Conservation (phyloP, 345 rosid species). For the Garcia nutans region DNA sequence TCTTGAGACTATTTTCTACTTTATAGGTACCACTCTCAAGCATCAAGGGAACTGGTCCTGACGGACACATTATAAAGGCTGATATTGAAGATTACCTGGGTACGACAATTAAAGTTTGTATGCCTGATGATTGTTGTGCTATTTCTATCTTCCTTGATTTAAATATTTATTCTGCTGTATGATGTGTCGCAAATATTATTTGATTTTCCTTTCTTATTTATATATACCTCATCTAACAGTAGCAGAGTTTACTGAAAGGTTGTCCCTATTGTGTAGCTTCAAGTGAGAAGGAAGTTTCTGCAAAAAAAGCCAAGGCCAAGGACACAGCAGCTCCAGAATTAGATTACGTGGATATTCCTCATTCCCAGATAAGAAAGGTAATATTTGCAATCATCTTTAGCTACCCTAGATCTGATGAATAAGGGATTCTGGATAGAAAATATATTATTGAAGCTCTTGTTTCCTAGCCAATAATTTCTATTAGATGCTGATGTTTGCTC, state of each 20-base stretch:
- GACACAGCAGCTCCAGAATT: constrained; percentile 47
- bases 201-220: background rate
- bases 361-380: constrained; percentile 94
- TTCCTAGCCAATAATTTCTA: background rate
- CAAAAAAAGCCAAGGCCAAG: constrained; percentile 47
- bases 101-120: constrained; percentile 26
- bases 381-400: background rate
- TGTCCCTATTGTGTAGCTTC: constrained; percentile 53
- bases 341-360: constrained; percentile 90
- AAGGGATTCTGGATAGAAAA: background rate
- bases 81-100: constrained; percentile 93
- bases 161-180: background rate
- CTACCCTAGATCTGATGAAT: background rate
- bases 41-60: constrained; percentile 92
- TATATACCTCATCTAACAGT: background rate
- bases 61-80: constrained; percentile 82
- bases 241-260: constrained; percentile 8
- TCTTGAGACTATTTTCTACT: constrained; percentile 4
- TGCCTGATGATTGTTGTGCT: constrained; percentile 8
- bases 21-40: constrained; percentile 71
- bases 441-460: background rate
- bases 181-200: background rate
- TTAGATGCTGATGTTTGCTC: background rate
- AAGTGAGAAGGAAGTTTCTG: constrained; percentile 61
- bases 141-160: background rate